Evolutionary conservation across 345 rosid genomes (phyloP).

Genomic region (Eutrema yunnanense): DNA sequence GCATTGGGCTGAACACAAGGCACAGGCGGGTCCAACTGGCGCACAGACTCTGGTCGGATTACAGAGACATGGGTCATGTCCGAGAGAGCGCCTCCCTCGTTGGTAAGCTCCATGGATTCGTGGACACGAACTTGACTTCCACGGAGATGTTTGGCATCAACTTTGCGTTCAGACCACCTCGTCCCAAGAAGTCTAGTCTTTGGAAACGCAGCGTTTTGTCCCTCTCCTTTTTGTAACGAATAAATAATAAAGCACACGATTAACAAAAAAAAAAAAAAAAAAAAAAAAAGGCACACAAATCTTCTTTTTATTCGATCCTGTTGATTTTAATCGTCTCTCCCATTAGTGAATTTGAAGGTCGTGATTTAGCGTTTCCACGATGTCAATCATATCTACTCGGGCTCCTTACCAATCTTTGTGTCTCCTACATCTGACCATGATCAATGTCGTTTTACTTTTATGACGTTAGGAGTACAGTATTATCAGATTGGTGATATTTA

Average conservation of each 20-base stretch:
- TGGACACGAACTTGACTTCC: conserved; percentile 30
- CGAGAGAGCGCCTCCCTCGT: conserved; percentile 59
- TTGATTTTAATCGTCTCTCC: not conserved
- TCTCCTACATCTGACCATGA: not conserved
- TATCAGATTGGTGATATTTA: not conserved
- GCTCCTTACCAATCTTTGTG: not conserved
- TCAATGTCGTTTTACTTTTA: not conserved
- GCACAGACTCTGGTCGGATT: conserved; percentile 50
- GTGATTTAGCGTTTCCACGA: not conserved
- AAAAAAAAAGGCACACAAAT: not conserved
- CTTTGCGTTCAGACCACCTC: conserved; percentile 24
- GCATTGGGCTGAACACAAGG: conserved; percentile 41
- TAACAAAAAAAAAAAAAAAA: not conserved
- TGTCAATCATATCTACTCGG: not conserved
- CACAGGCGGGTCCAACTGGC: conserved; percentile 58
- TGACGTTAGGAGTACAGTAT: not conserved
- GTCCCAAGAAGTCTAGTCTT: conserved; percentile 21
- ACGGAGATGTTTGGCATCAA: conserved; percentile 41
- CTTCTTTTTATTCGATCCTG: not conserved
- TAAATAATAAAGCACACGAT: not conserved
- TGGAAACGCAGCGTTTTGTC: conserved; percentile 34
- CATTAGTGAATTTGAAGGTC: not conserved
- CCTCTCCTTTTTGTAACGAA: conserved; percentile 23
- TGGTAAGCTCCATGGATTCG: conserved; percentile 49
- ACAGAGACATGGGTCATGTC: conserved; percentile 48